Conservation (phyloP, 441 rosid genomes). For the Pelargonium myrrhifolium region DNA sequence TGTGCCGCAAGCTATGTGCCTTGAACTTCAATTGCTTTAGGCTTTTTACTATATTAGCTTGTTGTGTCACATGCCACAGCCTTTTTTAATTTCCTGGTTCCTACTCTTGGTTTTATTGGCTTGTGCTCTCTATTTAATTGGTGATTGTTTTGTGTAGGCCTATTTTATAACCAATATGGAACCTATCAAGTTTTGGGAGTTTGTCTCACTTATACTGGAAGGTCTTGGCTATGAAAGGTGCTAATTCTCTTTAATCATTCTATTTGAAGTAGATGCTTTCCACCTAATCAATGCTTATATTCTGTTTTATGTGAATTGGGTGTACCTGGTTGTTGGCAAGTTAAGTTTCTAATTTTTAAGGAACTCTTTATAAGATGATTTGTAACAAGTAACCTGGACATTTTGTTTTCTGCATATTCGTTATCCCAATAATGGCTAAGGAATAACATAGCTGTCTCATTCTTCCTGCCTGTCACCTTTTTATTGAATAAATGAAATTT, state of each 20-base stretch:
- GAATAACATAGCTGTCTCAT: constrained; percentile 7
- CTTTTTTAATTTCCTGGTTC: too few species aligned
- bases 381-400: too few species aligned
- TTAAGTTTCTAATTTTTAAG: constrained; percentile 5
- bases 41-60: too few species aligned
- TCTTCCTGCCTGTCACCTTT: constrained; percentile 10
- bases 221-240: constrained; percentile 95
- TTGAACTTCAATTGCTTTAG: too few species aligned
- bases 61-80: too few species aligned
- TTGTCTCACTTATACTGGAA: constrained; percentile 55
- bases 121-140: too few species aligned
- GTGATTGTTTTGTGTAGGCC: constrained; percentile 45
- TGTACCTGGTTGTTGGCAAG: neutral
- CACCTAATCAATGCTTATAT: neutral
- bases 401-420: too few species aligned
- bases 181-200: constrained; percentile 89
- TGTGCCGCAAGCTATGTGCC: too few species aligned
- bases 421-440: neutral
- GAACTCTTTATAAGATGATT: too few species aligned
- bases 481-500: constrained; percentile 26
- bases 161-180: constrained; percentile 90
- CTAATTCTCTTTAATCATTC: constrained; percentile 7
- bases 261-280: constrained; percentile 3
- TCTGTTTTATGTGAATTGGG: constrained; percentile 1
- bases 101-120: too few species aligned